phyloP scores from a whole-genome alignment of 208 protist species.

The Acanthamoeba culbertsoni region DNA sequence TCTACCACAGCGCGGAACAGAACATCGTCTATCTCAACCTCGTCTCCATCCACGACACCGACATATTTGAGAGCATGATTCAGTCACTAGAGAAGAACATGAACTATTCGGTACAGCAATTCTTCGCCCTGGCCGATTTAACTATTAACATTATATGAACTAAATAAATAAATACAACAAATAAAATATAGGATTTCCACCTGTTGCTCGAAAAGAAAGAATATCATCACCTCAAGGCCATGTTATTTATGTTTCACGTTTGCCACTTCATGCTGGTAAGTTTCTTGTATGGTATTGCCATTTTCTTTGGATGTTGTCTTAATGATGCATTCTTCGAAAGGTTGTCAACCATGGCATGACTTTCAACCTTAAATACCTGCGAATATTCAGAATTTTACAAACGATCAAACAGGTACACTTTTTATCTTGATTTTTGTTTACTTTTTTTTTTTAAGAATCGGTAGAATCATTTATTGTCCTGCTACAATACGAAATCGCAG shows the following conservation, averaged over 20 bases:
- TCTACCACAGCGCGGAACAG: slow-evolving; percentile 8
- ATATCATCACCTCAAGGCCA: background rate
- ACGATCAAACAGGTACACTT: background rate
- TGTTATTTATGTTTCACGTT: background rate
- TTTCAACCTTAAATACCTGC: background rate
- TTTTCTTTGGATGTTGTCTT: background rate
- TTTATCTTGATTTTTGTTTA: background rate
- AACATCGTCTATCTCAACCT: slow-evolving; percentile 26
- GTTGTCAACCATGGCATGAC: background rate
- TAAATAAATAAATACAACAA: too few relatives aligned
- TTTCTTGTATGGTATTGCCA: background rate
- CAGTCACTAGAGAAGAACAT: background rate
- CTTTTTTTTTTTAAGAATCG: too few relatives aligned
- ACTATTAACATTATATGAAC: too few relatives aligned
- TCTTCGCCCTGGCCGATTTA: background rate
- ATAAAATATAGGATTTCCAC: background rate
- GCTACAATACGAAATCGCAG: too few relatives aligned
- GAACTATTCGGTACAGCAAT: background rate
- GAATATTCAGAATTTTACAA: background rate
- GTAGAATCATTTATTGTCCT: too few relatives aligned
- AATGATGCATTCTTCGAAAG: background rate
- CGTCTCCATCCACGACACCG: background rate
- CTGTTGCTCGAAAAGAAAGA: background rate
- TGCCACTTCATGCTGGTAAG: background rate
- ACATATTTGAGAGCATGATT: background rate